These are phyloP conservation scores for Dactylellina parvicollis DNA, from an alignment of 2,329 filamentous ascomycete species.

Conservation along the genomic window DNA sequence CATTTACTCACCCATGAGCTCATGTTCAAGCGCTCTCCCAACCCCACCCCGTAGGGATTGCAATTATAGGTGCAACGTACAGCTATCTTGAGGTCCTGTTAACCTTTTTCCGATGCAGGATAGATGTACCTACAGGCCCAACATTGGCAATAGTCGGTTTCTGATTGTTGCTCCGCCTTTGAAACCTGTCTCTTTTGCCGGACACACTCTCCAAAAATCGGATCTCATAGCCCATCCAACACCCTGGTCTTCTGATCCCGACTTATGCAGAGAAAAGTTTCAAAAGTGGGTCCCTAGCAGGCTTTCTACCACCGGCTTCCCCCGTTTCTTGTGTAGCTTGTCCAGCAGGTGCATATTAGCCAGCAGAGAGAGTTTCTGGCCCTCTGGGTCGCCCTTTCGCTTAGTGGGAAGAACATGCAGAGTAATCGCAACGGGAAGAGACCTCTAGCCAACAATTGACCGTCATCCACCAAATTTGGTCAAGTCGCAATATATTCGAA, in stretches of 20 bases:
- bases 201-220: neutral
- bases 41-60: slow-evolving; percentile 16
- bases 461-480: slow-evolving; percentile 24
- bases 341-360: neutral
- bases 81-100: neutral
- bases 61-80: slow-evolving; percentile 39
- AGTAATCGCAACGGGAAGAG: slow-evolving; percentile 24
- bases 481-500: slow-evolving; percentile 15
- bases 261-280: slow-evolving; percentile 1
- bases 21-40: slow-evolving; percentile 18
- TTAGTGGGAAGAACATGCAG: neutral
- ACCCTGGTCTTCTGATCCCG: slow-evolving; percentile 1
- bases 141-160: neutral
- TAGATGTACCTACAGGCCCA: slow-evolving; percentile 1
- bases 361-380: neutral
- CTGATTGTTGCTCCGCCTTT: slow-evolving; percentile 10
- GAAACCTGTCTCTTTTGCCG: neutral
- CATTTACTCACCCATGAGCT: slow-evolving; percentile 3
- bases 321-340: slow-evolving; percentile 15
- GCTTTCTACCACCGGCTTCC: neutral
- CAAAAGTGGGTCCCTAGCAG: slow-evolving; percentile 10
- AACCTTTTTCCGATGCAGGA: slow-evolving; percentile 17
- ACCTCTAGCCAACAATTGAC: slow-evolving; percentile 16
- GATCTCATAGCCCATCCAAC: neutral
- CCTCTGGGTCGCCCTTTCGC: neutral